Percentiles rank a stretch among this genome's conserved stretches.
These are phyloP conservation scores for Mycena sp. DNA, from an alignment of 1,284 basidiomycete species.

Conservation along the genomic window DNA sequence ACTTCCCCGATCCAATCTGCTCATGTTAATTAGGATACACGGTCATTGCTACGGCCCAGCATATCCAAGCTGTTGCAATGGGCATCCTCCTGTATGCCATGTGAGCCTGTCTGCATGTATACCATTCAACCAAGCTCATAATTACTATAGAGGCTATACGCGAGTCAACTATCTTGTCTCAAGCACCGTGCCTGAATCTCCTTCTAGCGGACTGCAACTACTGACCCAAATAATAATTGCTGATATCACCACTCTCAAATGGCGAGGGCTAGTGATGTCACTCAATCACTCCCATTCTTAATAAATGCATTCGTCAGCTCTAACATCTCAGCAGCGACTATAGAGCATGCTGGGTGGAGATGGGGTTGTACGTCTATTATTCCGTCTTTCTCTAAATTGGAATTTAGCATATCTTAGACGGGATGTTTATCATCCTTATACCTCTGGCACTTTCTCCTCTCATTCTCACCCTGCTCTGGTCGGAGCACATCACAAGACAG, in stretches of 20 bases:
- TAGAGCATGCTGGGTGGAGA: slow-evolving; percentile 72
- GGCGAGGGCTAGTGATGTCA: slow-evolving; percentile 77
- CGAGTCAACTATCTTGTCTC: slow-evolving; percentile 35
- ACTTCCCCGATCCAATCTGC: background rate
- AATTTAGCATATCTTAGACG: slow-evolving; percentile 51
- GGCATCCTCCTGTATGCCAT: slow-evolving; percentile 69
- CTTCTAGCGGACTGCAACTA: slow-evolving; percentile 68
- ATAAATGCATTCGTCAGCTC: slow-evolving; percentile 76
- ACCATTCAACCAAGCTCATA: background rate
- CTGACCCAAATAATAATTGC: slow-evolving; percentile 82
- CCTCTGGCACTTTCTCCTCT: slow-evolving; percentile 64
- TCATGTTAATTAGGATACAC: slow-evolving; percentile 57
- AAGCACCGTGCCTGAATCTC: background rate
- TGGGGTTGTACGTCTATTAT: slow-evolving; percentile 68
- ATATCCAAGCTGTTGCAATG: slow-evolving; percentile 57
- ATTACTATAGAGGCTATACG: slow-evolving; percentile 59
- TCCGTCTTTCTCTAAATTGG: background rate
- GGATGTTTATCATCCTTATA: slow-evolving; percentile 74
- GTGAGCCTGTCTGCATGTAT: slow-evolving; percentile 47
- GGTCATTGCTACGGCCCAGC: slow-evolving; percentile 72
- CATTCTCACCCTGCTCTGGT: slow-evolving; percentile 77
- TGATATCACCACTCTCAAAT: slow-evolving; percentile 82
- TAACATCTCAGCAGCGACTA: slow-evolving; percentile 68
- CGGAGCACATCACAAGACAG: slow-evolving; percentile 56
- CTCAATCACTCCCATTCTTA: slow-evolving; percentile 77